Evolutionary conservation across 2,329 filamentous ascomycete species (phyloP), one percentile per base, ranked within the genome.

Genomic region (Colletotrichum sp.): DNA sequence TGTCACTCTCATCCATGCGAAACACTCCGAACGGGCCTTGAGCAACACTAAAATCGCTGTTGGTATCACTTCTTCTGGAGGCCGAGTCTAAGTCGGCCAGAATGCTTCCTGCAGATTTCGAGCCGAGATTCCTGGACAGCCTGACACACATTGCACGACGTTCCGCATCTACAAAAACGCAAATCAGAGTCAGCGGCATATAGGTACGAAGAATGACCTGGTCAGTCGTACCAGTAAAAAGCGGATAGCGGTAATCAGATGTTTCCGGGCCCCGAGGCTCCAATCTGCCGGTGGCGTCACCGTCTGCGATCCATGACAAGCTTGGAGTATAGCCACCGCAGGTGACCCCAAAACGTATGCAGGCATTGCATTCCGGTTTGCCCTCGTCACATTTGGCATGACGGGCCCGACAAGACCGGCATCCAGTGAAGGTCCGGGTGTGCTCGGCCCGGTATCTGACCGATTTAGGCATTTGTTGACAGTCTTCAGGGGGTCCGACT

Each of bases 351-450:
- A 82, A 77, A 16, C 80, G 78, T 27, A 73, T 72, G 69, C 86
- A 87, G 47, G 82, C 81, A 2, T 78, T 78, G 74, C 85, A 87
- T 29, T 77, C 77, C 6, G 85, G 86, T 6, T 81, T 81, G 6
- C 79, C 77, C 72, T 87, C 85, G 69, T 87, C 86, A 73, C 85
- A 87, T 77, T 87, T 87, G 33, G 83, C 79, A 76, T 87, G 85
- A 21, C 86, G 82, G 67, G 76, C 80, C n/a, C 81, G 77, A 71
- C 81, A 82, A 12, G 80, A 82, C 12, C 79, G 78, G 51, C 81
- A 82, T 31, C 81, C 81, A 6, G 81, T 82, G 51, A 82, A 82
- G 1, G 80, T 82, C 69, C 68, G 67, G 16, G 68, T 21, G 43
- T 51, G 43, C 43, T 51, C 43, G 18, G 43, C 43, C 11, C 43